Evolutionary conservation across 148 eudicot species (phyloP), one percentile per base, ranked within the genome.

Genomic region (Rhododendron ferrugineum): DNA sequence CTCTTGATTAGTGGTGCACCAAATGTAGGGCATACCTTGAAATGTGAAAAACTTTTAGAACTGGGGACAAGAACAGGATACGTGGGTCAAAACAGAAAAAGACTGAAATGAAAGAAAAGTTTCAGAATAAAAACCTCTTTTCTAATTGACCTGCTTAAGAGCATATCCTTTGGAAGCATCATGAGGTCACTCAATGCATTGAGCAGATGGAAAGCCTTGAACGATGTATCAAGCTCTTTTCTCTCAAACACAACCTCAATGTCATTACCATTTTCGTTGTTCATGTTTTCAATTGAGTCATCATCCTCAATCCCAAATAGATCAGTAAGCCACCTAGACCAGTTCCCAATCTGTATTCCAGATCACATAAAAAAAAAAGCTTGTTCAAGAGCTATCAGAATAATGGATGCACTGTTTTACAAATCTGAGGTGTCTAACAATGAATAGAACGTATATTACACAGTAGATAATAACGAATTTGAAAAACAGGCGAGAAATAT

Each of bases 121-220:
- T 74, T 50, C 58, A 58, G 81, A 52, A 84, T 26, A 52, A 60
- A 81, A 5, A 96, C 98, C 98, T 96, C 98, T 89, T 86, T 90
- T 90, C 98, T 92, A 77, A 91, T 89, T 46, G 96, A 88, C 72
- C 83, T 88, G 74, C 90, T 93, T 77, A 95, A 86, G 15, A 97
- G 95, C 98, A 95, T 92, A 90, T 95, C 99, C 90, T 95, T 97
- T n/a, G 99, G 99, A 88, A 97, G 95, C 98, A 97, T 97, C 99
- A 97, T 93, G 60, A 97, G 98, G 83, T 97, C 98, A 86, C 99
- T 94, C 86, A 97, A 86, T 28, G 98, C 92, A 79, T 93, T 94
- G 22, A 97, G 93, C 77, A 97, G 92, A 90, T 88, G 88, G 89
- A 97, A 97, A 74, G 94, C 88, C 86, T 91, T 94, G 68, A 89